Evolutionary conservation across 2,329 filamentous ascomycete species (phyloP).

Genomic region (Madurella fahalii): DNA sequence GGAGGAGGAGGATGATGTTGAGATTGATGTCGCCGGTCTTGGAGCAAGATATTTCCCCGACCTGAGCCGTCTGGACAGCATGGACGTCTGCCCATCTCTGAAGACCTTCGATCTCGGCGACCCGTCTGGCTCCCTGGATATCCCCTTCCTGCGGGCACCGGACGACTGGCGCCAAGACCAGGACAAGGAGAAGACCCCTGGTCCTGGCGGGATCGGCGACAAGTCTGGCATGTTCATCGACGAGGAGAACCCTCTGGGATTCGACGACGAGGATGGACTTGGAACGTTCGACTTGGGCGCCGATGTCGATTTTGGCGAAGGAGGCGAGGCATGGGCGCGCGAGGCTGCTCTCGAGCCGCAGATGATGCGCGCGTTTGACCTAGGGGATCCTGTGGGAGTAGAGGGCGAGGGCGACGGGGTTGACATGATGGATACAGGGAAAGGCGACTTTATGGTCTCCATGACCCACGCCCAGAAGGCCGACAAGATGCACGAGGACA

Average conservation of each 20-base stretch:
- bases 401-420: constrained; percentile 51
- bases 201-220: constrained; percentile 51
- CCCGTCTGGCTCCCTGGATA: constrained; percentile 76
- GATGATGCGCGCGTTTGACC: constrained; percentile 74
- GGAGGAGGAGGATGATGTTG: constrained; percentile 56
- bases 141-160: constrained; percentile 84
- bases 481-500: constrained; percentile 80
- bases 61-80: constrained; percentile 68
- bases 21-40: constrained; percentile 74
- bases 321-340: constrained; percentile 90
- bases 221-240: constrained; percentile 81
- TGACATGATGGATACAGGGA: constrained; percentile 59
- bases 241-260: constrained; percentile 77
- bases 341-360: constrained; percentile 85
- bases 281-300: constrained; percentile 66
- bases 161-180: constrained; percentile 78
- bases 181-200: constrained; percentile 57
- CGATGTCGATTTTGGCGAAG: constrained; percentile 87
- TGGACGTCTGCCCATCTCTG: constrained; percentile 91
- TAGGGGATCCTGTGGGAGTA: constrained; percentile 54
- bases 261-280: constrained; percentile 74
- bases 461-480: constrained; percentile 64
- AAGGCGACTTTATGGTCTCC: constrained; percentile 73
- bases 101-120: constrained; percentile 92
- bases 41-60: constrained; percentile 83